Conservation (phyloP, 345 rosid genomes). For the Aquilaria yunnanensis region DNA sequence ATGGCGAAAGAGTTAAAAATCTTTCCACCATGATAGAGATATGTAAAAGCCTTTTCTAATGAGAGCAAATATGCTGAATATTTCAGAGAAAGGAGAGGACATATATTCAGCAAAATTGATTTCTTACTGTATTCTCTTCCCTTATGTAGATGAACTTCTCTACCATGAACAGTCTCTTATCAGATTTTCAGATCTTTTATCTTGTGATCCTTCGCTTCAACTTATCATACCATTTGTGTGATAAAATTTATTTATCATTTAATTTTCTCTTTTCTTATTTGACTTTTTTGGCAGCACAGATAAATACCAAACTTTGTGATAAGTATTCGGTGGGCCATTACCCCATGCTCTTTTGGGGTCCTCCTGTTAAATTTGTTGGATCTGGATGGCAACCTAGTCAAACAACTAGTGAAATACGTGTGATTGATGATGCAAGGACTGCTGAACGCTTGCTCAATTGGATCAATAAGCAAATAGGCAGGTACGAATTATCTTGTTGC, state of each 20-base stretch:
- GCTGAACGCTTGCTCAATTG: constrained; percentile 79
- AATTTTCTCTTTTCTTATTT: constrained; percentile 21
- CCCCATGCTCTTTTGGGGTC: constrained; percentile 94
- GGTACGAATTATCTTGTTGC: constrained; percentile 39
- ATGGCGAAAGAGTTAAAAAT: too few relatives aligned
- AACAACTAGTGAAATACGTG: constrained; percentile 45
- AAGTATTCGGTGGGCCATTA: constrained; percentile 75
- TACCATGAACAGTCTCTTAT: too few relatives aligned
- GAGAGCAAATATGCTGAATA: too few relatives aligned
- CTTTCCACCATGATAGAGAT: too few relatives aligned
- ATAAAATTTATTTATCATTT: background rate
- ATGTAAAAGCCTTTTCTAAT: too few relatives aligned
- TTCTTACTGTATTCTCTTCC: too few relatives aligned
- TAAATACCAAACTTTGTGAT: constrained; percentile 80
- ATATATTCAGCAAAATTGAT: too few relatives aligned
- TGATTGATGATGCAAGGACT: constrained; percentile 69
- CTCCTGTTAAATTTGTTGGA: constrained; percentile 56
- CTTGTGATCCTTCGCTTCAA: background rate
- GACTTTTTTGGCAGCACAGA: constrained; percentile 81
- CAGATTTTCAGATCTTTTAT: constrained; percentile 1
- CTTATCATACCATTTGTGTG: background rate
- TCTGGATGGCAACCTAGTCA: constrained; percentile 60
- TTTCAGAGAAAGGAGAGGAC: too few relatives aligned
- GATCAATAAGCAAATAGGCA: constrained; percentile 84
- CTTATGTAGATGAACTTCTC: too few relatives aligned